phyloP scores from a whole-genome alignment of 345 rosid genomes.

The Trapa bicornis region DNA sequence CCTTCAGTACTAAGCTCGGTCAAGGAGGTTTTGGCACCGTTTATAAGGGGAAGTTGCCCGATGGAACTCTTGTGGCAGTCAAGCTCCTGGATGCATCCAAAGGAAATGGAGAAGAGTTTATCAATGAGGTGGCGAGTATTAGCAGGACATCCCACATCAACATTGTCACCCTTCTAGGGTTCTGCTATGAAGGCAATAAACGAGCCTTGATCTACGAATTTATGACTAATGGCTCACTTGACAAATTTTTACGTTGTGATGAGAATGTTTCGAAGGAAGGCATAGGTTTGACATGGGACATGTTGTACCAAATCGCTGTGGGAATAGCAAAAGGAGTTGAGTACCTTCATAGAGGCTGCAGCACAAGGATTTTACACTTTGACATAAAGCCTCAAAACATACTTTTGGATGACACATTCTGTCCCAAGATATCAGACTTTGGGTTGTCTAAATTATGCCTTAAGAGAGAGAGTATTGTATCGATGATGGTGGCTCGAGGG shows the following conservation, averaged over 20 bases:
- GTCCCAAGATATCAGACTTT: conserved; percentile 34
- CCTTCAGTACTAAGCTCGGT: conserved; percentile 22
- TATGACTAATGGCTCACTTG: conserved; percentile 39
- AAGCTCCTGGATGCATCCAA: conserved; percentile 22
- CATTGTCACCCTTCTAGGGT: conserved; percentile 18
- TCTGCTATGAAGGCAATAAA: conserved; percentile 18
- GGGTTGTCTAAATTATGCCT: conserved; percentile 32
- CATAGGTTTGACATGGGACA: conserved; percentile 14
- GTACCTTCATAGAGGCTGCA: conserved; percentile 35
- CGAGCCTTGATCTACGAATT: conserved; percentile 31
- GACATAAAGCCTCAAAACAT: conserved; percentile 39
- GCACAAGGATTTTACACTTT: conserved; percentile 25
- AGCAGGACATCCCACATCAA: conserved; percentile 25
- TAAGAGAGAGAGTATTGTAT: conserved; percentile 19
- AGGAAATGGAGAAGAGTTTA: conserved; percentile 31
- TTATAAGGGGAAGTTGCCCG: conserved; percentile 16
- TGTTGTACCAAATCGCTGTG: conserved; percentile 10
- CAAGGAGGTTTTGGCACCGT: conserved; percentile 22
- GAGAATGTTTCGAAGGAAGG: neutral
- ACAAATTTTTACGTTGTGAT: conserved; percentile 16
- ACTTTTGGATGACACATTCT: conserved; percentile 24
- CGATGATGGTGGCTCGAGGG: conserved; percentile 16
- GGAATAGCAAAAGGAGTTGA: conserved; percentile 32
- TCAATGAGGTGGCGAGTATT: conserved; percentile 36
- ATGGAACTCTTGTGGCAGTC: conserved; percentile 24